phyloP scores from a whole-genome alignment of 306 rosid genomes.

The Fragaria iinumae region DNA sequence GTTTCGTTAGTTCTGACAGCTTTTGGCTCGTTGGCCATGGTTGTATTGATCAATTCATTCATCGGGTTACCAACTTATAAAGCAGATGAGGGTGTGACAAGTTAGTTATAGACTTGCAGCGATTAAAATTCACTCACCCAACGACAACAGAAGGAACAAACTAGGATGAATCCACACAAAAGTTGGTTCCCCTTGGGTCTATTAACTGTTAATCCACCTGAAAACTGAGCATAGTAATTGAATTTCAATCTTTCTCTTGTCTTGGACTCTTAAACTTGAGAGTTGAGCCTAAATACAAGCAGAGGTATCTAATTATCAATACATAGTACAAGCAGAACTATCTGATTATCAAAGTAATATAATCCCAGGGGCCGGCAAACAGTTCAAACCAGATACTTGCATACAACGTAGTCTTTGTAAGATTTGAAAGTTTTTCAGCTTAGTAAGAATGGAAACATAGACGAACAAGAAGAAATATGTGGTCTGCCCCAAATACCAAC shows the following conservation, averaged over 20 bases:
- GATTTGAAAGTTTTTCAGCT: neutral
- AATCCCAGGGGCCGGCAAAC: neutral
- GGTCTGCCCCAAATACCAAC: neutral
- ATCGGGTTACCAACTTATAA: neutral
- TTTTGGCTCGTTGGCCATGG: neutral
- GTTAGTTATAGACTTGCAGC: no score
- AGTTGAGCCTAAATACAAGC: neutral
- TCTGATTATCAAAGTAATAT: neutral
- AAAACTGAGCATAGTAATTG: neutral
- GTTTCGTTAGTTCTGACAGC: neutral
- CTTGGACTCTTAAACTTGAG: neutral
- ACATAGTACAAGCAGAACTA: neutral
- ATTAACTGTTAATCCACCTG: neutral
- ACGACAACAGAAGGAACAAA: neutral
- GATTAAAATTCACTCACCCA: no score
- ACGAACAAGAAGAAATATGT: neutral
- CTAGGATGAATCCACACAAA: neutral
- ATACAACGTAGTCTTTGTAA: neutral
- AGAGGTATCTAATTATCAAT: neutral
- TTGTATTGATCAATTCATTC: neutral
- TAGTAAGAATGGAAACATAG: neutral
- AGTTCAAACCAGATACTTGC: neutral
- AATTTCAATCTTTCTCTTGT: neutral
- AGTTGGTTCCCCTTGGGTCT: neutral
- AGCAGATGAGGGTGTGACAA: neutral